Conservation (phyloP, 495 filamentous ascomycete species). For the Aspergillus kassunensis region DNA sequence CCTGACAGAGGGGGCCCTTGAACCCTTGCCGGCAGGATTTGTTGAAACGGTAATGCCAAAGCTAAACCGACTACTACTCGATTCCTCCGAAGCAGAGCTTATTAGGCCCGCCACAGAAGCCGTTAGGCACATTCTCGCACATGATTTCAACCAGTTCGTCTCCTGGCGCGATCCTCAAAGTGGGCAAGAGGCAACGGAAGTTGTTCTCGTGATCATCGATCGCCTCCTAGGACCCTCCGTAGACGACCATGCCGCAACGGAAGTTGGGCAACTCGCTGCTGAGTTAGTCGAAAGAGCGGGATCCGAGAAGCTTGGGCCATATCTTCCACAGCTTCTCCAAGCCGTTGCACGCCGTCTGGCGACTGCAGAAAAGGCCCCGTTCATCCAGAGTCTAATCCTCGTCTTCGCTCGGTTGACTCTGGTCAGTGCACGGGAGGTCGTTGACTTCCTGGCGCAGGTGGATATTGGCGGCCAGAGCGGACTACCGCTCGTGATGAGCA, state of each 20-base stretch:
- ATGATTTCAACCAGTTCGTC: conserved; percentile 84
- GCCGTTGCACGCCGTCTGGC: conserved; percentile 85
- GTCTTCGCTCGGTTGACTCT: conserved; percentile 91
- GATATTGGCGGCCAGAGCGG: conserved; percentile 69
- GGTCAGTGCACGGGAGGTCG: conserved; percentile 78
- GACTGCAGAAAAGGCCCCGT: conserved; percentile 72
- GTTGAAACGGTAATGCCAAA: conserved; percentile 83
- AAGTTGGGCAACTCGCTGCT: conserved; percentile 90
- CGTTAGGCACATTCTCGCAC: conserved; percentile 79
- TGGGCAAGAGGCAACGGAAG: conserved; percentile 80
- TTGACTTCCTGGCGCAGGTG: conserved; percentile 83
- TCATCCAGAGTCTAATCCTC: conserved; percentile 89
- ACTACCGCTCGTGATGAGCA: conserved; percentile 79
- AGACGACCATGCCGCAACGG: conserved; percentile 87
- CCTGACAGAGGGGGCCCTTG: conserved; percentile 74
- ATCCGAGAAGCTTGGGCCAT: conserved; percentile 82
- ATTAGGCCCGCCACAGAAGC: conserved; percentile 82
- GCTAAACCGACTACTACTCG: conserved; percentile 74
- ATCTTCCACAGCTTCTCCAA: conserved; percentile 79
- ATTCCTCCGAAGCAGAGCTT: conserved; percentile 75
- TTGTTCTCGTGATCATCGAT: conserved; percentile 87
- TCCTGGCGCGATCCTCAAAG: conserved; percentile 67
- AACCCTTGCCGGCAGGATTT: conserved; percentile 83
- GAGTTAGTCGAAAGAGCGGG: conserved; percentile 94
- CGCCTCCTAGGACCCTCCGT: conserved; percentile 78